These are phyloP conservation scores for Myriosclerotinia scirpicola DNA, from an alignment of 2,329 filamentous ascomycete species.

Conservation along the genomic window DNA sequence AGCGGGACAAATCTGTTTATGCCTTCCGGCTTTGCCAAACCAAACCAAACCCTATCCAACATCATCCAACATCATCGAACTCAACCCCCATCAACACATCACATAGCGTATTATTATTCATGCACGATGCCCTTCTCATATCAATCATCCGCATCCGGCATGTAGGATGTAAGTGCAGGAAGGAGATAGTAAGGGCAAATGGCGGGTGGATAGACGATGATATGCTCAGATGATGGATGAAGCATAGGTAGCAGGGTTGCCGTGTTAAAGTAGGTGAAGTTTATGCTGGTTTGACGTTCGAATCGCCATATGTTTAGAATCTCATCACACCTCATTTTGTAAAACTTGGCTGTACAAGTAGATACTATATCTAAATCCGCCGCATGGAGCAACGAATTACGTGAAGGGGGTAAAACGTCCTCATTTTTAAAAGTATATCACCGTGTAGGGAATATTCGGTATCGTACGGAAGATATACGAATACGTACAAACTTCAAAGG, in stretches of 20 bases:
- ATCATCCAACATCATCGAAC: neutral
- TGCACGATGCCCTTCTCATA: conserved; percentile 27
- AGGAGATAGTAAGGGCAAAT: neutral
- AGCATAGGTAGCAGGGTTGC: conserved; percentile 16
- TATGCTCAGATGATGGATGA: conserved; percentile 20
- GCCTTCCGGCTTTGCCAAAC: conserved; percentile 24
- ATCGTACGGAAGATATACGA: neutral
- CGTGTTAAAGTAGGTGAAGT: conserved; percentile 2
- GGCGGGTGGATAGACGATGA: conserved; percentile 1
- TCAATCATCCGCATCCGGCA: neutral
- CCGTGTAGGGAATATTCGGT: neutral
- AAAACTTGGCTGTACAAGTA: neutral
- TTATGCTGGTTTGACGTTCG: conserved; percentile 12
- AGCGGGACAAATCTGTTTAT: conserved; percentile 24
- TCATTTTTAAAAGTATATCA: conserved; percentile 6
- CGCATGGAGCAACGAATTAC: conserved; percentile 8
- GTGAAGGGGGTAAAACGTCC: neutral
- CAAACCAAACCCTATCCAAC: conserved; percentile 22
- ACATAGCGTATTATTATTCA: conserved; percentile 24
- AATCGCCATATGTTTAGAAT: conserved; percentile 7
- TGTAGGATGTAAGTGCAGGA: conserved; percentile 13
- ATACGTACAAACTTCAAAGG: neutral
- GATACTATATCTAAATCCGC: conserved; percentile 15
- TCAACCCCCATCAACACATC: conserved; percentile 22
- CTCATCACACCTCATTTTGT: conserved; percentile 1